Conservation (phyloP, 495 filamentous ascomycete genomes). For the Acidiella bohemica region DNA sequence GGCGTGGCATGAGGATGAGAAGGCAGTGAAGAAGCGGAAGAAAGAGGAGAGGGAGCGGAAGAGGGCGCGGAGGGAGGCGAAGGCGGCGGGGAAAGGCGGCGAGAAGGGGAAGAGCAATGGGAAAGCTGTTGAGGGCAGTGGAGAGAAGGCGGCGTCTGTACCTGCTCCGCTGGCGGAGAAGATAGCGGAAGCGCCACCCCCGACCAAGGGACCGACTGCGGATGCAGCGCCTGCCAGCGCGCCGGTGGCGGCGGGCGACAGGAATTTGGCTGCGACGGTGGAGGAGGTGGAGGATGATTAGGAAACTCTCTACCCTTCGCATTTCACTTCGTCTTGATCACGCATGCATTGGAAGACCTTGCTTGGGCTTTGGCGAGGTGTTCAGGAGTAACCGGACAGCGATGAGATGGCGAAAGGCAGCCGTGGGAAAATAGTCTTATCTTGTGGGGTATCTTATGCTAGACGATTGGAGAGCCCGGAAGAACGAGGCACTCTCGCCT, state of each 20-base stretch:
- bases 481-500: too few species aligned
- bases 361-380: too few species aligned
- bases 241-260: constrained; percentile 1
- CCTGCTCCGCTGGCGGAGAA: constrained; percentile 1
- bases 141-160: constrained; percentile 3
- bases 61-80: constrained; percentile 15
- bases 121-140: constrained; percentile 2
- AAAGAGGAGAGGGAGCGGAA: constrained; percentile 20
- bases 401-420: too few species aligned
- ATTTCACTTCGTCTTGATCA: too few species aligned
- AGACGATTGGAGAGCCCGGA: too few species aligned
- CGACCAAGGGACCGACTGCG: constrained; percentile 1
- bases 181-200: constrained; percentile 1
- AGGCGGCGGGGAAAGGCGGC: constrained; percentile 10
- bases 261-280: constrained; percentile 17
- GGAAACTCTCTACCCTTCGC: too few species aligned
- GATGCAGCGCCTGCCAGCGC: constrained; percentile 6
- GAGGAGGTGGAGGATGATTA: constrained; percentile 23
- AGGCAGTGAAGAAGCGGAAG: constrained; percentile 20
- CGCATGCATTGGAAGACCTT: too few species aligned
- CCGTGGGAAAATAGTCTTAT: too few species aligned
- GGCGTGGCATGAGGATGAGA: constrained; percentile 85
- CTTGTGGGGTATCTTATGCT: too few species aligned
- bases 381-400: too few species aligned
- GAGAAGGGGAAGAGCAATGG: constrained; percentile 1